These are phyloP conservation scores for Clavaria fumosa DNA, from an alignment of 768 basidiomycete genomes.

Conservation along the genomic window DNA sequence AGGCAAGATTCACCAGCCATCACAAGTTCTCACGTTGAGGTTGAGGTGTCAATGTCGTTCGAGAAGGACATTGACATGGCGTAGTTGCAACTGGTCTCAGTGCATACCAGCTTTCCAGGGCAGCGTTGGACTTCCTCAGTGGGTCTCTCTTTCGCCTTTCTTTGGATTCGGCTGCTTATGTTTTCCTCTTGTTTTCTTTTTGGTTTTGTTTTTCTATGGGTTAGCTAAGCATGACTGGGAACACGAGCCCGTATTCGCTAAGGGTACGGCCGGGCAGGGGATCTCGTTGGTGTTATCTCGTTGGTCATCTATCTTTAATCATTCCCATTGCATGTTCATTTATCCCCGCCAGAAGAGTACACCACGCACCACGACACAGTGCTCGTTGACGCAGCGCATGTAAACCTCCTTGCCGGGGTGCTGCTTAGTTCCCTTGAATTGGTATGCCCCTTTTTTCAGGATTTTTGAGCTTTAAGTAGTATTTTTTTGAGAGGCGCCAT, in stretches of 20 bases:
- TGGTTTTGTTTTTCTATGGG: constrained; percentile 2
- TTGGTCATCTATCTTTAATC: too few species aligned
- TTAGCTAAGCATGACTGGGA: constrained; percentile 60
- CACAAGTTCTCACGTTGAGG: too few species aligned
- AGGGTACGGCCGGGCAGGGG: constrained; percentile 34
- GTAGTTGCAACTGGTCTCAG: constrained; percentile 75
- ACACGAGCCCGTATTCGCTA: constrained; percentile 35
- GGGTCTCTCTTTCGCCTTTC: constrained; percentile 14
- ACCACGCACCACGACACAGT: constrained; percentile 32
- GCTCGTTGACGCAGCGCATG: constrained; percentile 60
- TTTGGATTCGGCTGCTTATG: constrained; percentile 5
- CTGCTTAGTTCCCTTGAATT: constrained; percentile 66
- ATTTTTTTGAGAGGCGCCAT: too few species aligned
- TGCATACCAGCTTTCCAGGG: constrained; percentile 82
- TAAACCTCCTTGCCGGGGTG: constrained; percentile 66
- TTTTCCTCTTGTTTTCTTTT: constrained; percentile 5
- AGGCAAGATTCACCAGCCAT: too few species aligned
- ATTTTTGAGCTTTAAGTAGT: too few species aligned
- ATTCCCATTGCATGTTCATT: constrained; percentile 5
- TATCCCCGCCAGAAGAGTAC: constrained; percentile 36
- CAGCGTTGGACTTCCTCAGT: constrained; percentile 75
- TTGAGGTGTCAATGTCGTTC: too few species aligned
- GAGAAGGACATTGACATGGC: too few species aligned
- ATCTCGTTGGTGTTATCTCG: too few species aligned
- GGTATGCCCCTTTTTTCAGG: too few species aligned